phyloP scores from a whole-genome alignment of 768 basidiomycete genomes.

The Hygrocybe coccinea region DNA sequence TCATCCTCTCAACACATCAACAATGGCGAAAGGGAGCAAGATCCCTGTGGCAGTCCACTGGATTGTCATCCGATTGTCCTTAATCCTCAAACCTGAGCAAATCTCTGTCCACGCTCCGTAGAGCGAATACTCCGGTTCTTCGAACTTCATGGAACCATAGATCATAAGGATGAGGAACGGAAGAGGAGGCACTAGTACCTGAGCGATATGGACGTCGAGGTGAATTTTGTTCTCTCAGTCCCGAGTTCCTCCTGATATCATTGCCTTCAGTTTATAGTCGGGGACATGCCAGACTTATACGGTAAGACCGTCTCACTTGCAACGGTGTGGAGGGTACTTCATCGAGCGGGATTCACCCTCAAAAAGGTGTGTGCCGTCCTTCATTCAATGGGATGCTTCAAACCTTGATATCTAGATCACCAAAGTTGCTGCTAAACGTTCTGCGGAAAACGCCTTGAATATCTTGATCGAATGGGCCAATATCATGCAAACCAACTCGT shows the following conservation, averaged over 20 bases:
- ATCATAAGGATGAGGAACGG: conserved; percentile 1
- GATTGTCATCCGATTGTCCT: too few relatives aligned
- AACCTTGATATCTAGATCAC: conserved; percentile 4
- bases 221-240: conserved; percentile 1
- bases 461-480: background rate
- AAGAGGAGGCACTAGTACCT: conserved; percentile 2
- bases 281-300: background rate
- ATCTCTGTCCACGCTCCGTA: too few relatives aligned
- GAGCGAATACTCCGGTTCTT: too few relatives aligned
- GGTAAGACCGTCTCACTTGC: conserved; percentile 6
- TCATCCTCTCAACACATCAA: too few relatives aligned
- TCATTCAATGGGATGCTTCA: too few relatives aligned
- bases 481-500: conserved; percentile 24
- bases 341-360: conserved; percentile 14
- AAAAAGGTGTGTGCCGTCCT: conserved; percentile 22
- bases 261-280: too few relatives aligned
- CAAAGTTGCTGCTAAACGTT: conserved; percentile 1
- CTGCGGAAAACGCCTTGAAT: conserved; percentile 6
- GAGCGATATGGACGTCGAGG: conserved; percentile 7
- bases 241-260: background rate
- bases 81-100: too few relatives aligned
- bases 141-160: background rate
- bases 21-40: too few relatives aligned
- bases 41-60: too few relatives aligned
- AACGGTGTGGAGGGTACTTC: conserved; percentile 16